Evolutionary conservation across 2,329 filamentous ascomycete genomes (phyloP).

Genomic region (Pseudogymnoascus sp.): DNA sequence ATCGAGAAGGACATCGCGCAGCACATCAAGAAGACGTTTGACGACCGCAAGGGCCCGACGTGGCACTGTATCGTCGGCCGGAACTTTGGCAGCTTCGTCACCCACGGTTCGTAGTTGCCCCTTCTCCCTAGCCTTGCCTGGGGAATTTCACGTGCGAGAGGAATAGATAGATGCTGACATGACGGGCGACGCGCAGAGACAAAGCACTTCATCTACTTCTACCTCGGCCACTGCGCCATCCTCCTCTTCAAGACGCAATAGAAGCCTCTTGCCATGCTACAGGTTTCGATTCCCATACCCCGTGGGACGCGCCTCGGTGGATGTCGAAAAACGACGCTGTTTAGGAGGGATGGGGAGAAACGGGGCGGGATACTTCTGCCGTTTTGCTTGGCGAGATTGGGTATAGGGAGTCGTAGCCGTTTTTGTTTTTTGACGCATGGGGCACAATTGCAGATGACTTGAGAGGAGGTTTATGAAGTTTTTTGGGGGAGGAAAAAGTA

Average conservation of each 20-base stretch:
- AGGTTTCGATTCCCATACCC: background rate
- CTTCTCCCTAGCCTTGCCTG: background rate
- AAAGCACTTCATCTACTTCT: conserved; percentile 99
- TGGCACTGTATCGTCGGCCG: conserved; percentile 99
- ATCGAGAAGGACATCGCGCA: conserved; percentile 90
- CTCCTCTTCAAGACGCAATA: conserved; percentile 98
- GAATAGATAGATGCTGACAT: background rate
- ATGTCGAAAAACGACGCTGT: background rate
- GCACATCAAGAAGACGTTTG: conserved; percentile 96
- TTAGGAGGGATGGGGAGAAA: background rate
- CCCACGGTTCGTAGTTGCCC: conserved; percentile 60
- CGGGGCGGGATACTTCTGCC: background rate
- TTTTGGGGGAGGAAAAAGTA: background rate
- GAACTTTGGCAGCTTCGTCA: conserved; percentile 99
- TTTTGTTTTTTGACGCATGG: background rate
- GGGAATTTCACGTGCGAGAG: background rate
- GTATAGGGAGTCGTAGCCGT: conserved; percentile 1
- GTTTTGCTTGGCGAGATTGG: background rate
- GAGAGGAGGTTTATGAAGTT: background rate
- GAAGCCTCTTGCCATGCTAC: conserved; percentile 14
- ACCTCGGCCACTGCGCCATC: conserved; percentile 96
- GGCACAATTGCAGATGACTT: background rate
- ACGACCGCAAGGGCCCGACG: conserved; percentile 91
- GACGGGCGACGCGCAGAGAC: conserved; percentile 57
- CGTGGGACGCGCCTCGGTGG: background rate